Base-by-base conservation (phyloP, 495 filamentous ascomycete genomes). In the Podospora didyma region DNA sequence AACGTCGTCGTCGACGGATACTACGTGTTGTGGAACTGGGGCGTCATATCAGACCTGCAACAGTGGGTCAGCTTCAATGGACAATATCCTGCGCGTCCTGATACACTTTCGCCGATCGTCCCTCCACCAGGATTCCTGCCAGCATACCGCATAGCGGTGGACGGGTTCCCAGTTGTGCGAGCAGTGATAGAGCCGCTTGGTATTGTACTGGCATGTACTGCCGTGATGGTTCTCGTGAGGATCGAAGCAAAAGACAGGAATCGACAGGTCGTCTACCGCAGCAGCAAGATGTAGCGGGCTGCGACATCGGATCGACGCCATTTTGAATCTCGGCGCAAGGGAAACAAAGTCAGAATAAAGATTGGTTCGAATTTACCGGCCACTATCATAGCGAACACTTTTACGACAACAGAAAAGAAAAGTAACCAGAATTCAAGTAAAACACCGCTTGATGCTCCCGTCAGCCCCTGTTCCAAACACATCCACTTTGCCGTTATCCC, bases 401-500 rank as follows among this genome's bases (percentile, higher is more conserved):
- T n/a, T n/a, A n/a, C n/a, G n/a, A n/a, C n/a, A n/a, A 42, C 39
- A 16, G 39, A 9, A 14, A 42, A 14, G 39, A 14, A 17, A 1
- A 14, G n/a, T n/a, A n/a, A n/a, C n/a, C n/a, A n/a, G n/a, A 37
- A 16, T 16, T 42, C 39, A 42, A 14, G 39, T 16, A 9, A 49
- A 57, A 35, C 61, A 60, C 22, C 58, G 45, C 51, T 54, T 48
- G 47, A 49, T 53, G 19, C 23, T 51, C 11, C 54, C 51, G 14
- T 68, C 65, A 2, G 57, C 59, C 7, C 63, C 64, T 7, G 58
- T 42, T 3, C 60, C 71, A 56, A 67, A 75, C 28, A 73, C 61
- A 51, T 73, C 71, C 7, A 73, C 52, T 26, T 67, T 62, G 46
- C 67, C 65, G 12, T 63, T 42, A 2, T 66, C 63, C 70, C 71